A percentile compares a stretch with the other conserved stretches of the same genome.
phyloP scores from a whole-genome alignment of 108 stramenopile species.

The Fragilariopsis cylindrus region DNA sequence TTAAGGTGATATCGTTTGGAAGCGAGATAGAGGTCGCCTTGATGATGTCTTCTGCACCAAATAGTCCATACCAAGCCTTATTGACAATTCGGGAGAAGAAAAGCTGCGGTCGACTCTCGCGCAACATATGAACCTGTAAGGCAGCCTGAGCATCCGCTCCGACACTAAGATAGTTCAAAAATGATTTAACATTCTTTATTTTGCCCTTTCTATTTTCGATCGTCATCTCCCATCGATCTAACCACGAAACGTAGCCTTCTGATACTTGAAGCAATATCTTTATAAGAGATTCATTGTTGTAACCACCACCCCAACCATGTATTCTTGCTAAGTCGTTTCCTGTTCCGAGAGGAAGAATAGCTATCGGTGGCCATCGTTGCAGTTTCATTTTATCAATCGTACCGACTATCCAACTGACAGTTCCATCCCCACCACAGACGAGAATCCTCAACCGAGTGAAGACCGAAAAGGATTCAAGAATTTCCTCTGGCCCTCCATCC shows the following conservation, averaged over 20 bases:
- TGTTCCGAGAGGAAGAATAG: conserved; percentile 89
- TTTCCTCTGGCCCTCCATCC: conserved; percentile 72
- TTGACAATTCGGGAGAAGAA: conserved; percentile 88
- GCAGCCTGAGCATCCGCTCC: conserved; percentile 90
- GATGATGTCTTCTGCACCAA: conserved; percentile 89
- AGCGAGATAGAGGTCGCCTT: conserved; percentile 66
- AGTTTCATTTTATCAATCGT: conserved; percentile 79
- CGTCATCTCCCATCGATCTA: conserved; percentile 85
- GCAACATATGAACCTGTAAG: conserved; percentile 80
- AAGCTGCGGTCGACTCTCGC: conserved; percentile 75
- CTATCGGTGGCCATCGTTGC: conserved; percentile 85
- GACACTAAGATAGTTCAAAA: conserved; percentile 90
- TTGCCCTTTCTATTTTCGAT: conserved; percentile 55
- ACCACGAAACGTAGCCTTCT: conserved; percentile 70
- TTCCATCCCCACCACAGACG: conserved; percentile 92
- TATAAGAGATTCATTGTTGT: conserved; percentile 81
- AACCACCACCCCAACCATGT: conserved; percentile 87
- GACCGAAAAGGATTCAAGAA: conserved; percentile 73
- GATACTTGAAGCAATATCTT: conserved; percentile 74
- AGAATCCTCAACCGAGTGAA: conserved; percentile 73
- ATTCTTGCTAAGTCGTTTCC: conserved; percentile 88
- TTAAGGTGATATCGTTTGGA: conserved; percentile 69
- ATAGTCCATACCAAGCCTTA: conserved; percentile 88
- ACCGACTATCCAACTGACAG: conserved; percentile 90
- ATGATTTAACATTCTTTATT: conserved; percentile 51